Evolutionary conservation across 164 flowering plant species (phyloP).

Genomic region (Chimonanthus salicifolius): DNA sequence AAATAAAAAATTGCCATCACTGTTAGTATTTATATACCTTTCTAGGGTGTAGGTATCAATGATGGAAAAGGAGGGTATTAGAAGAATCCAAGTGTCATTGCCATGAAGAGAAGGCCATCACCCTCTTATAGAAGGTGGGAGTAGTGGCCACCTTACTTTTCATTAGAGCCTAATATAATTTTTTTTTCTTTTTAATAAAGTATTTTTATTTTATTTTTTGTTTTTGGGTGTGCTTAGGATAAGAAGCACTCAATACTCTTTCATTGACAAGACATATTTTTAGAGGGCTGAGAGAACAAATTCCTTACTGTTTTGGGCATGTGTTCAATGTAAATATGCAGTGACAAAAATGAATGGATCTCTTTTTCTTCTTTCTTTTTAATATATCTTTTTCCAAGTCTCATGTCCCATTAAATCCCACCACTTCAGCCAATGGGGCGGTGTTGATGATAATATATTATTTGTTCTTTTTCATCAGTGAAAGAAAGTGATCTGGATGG

Average conservation of each 20-base stretch:
- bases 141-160: slow-evolving; percentile 2
- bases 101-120: slow-evolving; percentile 5
- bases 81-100: slow-evolving; percentile 10
- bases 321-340: background rate
- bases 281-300: slow-evolving; percentile 3
- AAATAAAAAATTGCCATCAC: too few relatives aligned
- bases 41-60: background rate
- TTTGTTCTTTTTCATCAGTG: slow-evolving; percentile 6
- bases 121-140: slow-evolving; percentile 1
- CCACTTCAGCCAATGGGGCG: slow-evolving; percentile 20
- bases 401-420: background rate
- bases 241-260: slow-evolving; percentile 13
- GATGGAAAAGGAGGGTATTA: slow-evolving; percentile 8
- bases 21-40: too few relatives aligned
- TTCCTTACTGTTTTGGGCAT: slow-evolving; percentile 10
- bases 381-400: background rate
- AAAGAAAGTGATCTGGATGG: slow-evolving; percentile 10
- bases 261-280: slow-evolving; percentile 12
- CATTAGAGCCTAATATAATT: too few relatives aligned
- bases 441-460: background rate
- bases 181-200: too few relatives aligned
- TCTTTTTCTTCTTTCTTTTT: slow-evolving; percentile 3
- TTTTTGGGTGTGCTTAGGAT: slow-evolving; percentile 2
- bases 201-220: too few relatives aligned
- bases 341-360: background rate